phyloP scores from a whole-genome alignment of 108 stramenopile genomes.

The Cyclotella choctawhatcheeana region DNA sequence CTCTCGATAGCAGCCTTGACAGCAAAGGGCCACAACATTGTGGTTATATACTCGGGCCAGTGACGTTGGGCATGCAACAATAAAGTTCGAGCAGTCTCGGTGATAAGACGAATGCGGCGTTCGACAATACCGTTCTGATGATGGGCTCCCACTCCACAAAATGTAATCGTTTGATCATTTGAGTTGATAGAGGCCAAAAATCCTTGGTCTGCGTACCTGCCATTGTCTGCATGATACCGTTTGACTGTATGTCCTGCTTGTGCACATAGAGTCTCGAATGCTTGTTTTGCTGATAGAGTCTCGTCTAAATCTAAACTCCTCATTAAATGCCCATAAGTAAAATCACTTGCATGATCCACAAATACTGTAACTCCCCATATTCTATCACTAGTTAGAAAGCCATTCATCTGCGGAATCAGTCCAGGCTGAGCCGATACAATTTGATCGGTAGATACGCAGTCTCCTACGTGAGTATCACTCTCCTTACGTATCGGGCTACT shows the following conservation, averaged over 20 bases:
- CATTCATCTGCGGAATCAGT: conserved; percentile 29
- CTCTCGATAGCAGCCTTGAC: conserved; percentile 20
- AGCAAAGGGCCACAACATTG: conserved; percentile 65
- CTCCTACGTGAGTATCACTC: conserved; percentile 22
- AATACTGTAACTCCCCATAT: conserved; percentile 53
- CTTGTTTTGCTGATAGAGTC: conserved; percentile 21
- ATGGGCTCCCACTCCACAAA: conserved; percentile 62
- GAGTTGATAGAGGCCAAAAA: conserved; percentile 25
- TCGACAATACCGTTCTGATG: conserved; percentile 62
- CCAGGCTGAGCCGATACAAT: conserved; percentile 48
- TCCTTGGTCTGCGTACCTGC: conserved; percentile 44
- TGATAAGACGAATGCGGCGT: conserved; percentile 40
- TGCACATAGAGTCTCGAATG: conserved; percentile 10
- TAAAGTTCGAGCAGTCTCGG: conserved; percentile 55
- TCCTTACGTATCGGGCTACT: not conserved
- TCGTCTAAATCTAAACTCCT: conserved; percentile 10
- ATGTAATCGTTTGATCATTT: conserved; percentile 40
- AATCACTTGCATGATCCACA: conserved; percentile 45
- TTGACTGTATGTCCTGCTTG: conserved; percentile 36
- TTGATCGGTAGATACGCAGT: conserved; percentile 50
- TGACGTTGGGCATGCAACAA: conserved; percentile 52
- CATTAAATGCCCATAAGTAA: conserved; percentile 16
- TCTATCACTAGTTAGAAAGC: conserved; percentile 17
- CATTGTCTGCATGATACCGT: conserved; percentile 70
- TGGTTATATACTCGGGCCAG: conserved; percentile 45